Evolutionary conservation across 306 rosid genomes (phyloP).

Genomic region (Albizia julibrissin): DNA sequence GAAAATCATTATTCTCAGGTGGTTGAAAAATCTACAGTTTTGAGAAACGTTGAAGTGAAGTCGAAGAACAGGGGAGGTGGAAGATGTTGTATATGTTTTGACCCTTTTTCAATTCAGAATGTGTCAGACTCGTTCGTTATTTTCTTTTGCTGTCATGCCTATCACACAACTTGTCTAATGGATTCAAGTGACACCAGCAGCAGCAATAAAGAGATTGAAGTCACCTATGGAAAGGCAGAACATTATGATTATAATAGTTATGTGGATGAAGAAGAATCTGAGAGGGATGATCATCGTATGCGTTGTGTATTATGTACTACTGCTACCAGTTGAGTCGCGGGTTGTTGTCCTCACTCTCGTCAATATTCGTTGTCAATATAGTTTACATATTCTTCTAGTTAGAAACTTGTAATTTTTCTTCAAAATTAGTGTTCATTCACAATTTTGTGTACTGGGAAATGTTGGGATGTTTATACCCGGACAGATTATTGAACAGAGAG

Average conservation of each 20-base stretch:
- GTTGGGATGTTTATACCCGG: background rate
- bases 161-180: slow-evolving; percentile 69
- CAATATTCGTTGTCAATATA: slow-evolving; percentile 20
- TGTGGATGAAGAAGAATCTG: slow-evolving; percentile 49
- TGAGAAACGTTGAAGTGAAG: slow-evolving; percentile 59
- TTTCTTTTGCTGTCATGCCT: slow-evolving; percentile 79
- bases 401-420: background rate
- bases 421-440: background rate
- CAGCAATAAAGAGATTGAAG: slow-evolving; percentile 36
- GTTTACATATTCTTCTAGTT: background rate
- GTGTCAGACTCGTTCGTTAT: slow-evolving; percentile 61
- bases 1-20: slow-evolving; percentile 52
- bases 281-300: slow-evolving; percentile 56
- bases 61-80: slow-evolving; percentile 91
- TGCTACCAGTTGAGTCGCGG: slow-evolving; percentile 61
- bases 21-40: slow-evolving; percentile 52
- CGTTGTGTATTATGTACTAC: slow-evolving; percentile 97
- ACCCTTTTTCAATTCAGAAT: slow-evolving; percentile 79
- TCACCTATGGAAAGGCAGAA: slow-evolving; percentile 40
- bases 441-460: background rate
- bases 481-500: background rate
- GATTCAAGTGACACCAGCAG: slow-evolving; percentile 62
- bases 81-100: slow-evolving; percentile 97
- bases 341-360: slow-evolving; percentile 5
- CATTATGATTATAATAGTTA: slow-evolving; percentile 51